Percentiles rank a stretch among this genome's conserved stretches.
Conservation (phyloP, 2,329 filamentous ascomycete genomes). For the Hypoxylon sp. region DNA sequence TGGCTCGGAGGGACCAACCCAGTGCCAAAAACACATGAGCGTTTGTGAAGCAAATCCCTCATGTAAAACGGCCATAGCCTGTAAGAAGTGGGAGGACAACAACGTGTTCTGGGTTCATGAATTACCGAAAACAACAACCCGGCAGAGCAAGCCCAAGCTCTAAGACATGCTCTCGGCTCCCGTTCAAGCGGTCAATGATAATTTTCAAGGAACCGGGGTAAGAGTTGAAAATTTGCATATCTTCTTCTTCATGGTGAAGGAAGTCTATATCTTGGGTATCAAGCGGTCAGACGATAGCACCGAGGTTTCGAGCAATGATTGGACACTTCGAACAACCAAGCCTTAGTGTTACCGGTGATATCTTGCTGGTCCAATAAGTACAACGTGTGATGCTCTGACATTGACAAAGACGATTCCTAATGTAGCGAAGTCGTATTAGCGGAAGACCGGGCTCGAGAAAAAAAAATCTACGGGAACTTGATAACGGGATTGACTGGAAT, state of each 20-base stretch:
- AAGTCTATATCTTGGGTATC: slow-evolving; percentile 25
- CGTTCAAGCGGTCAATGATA: slow-evolving; percentile 34
- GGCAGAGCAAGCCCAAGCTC: slow-evolving; percentile 7
- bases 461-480: slow-evolving; percentile 27
- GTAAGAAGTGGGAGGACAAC: slow-evolving; percentile 41
- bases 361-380: slow-evolving; percentile 32
- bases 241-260: slow-evolving; percentile 33
- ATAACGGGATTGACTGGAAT: slow-evolving; percentile 19
- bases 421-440: slow-evolving; percentile 36
- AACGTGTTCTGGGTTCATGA: slow-evolving; percentile 45
- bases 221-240: slow-evolving; percentile 29
- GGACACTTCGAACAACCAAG: slow-evolving; percentile 29
- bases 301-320: slow-evolving; percentile 27
- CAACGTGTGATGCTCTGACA: slow-evolving; percentile 16
- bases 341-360: slow-evolving; percentile 29
- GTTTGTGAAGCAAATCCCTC: slow-evolving; percentile 23
- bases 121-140: slow-evolving; percentile 28
- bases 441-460: slow-evolving; percentile 33
- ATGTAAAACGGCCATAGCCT: slow-evolving; percentile 36
- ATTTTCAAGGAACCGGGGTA: slow-evolving; percentile 17
- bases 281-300: slow-evolving; percentile 36
- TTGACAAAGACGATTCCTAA: slow-evolving; percentile 27
- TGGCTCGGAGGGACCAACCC: slow-evolving; percentile 10
- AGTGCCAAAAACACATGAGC: slow-evolving; percentile 12
- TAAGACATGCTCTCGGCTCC: slow-evolving; percentile 8